A percentile compares a stretch with the other conserved stretches of the same genome.
phyloP scores from a whole-genome alignment of 148 eudicot species.

The Dianthus caryophyllus region DNA sequence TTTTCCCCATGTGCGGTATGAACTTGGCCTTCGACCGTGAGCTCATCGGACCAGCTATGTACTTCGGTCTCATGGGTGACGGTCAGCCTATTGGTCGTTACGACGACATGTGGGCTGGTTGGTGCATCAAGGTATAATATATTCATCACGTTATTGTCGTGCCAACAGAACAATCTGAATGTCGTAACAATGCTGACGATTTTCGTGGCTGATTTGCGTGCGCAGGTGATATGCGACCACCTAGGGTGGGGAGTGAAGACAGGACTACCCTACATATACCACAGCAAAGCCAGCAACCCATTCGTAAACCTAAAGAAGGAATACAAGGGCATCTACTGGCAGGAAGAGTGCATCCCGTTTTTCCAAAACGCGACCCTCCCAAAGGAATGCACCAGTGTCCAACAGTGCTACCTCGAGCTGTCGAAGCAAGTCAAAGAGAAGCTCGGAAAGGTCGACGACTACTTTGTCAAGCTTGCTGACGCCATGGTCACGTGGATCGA shows the following conservation, averaged over 20 bases:
- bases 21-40: slow-evolving; percentile 77
- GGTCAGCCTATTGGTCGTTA: slow-evolving; percentile 90
- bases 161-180: background rate
- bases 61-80: slow-evolving; percentile 91
- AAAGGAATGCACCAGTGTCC: slow-evolving; percentile 71
- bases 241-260: slow-evolving; percentile 78
- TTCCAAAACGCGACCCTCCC: slow-evolving; percentile 70
- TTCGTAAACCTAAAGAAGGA: slow-evolving; percentile 85
- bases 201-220: background rate
- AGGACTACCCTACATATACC: slow-evolving; percentile 85
- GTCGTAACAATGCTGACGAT: slow-evolving; percentile 5
- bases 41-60: slow-evolving; percentile 85
- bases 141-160: background rate
- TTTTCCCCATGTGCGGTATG: slow-evolving; percentile 89
- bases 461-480: slow-evolving; percentile 78
- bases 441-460: slow-evolving; percentile 74
- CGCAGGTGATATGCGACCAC: slow-evolving; percentile 85
- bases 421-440: slow-evolving; percentile 75
- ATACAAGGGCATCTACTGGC: slow-evolving; percentile 95
- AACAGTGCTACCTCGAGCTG: slow-evolving; percentile 69
- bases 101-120: slow-evolving; percentile 95
- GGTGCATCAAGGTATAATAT: slow-evolving; percentile 67
- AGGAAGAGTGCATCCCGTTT: slow-evolving; percentile 81
- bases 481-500: slow-evolving; percentile 91
- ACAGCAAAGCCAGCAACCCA: slow-evolving; percentile 93